Evolutionary conservation across 2,329 filamentous ascomycete species (phyloP).

Genomic region (Sordariomycetes sp.): DNA sequence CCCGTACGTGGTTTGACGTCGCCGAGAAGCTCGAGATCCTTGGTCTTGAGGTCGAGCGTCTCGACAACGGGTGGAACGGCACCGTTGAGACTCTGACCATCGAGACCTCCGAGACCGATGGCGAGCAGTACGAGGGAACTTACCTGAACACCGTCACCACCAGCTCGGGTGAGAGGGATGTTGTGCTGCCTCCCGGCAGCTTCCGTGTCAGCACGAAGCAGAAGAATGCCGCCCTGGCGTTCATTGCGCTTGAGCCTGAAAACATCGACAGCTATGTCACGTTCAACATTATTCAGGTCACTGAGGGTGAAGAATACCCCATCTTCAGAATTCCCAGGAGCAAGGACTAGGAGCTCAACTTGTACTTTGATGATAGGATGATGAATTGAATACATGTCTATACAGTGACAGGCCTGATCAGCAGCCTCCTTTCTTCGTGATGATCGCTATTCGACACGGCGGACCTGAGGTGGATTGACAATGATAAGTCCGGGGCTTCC

Average conservation of each 20-base stretch:
- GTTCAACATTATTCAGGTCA: conserved; percentile 13
- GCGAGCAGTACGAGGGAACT: conserved; percentile 12
- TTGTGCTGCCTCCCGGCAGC: conserved; percentile 14
- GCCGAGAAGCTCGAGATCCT: conserved; percentile 13
- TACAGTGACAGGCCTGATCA: no score
- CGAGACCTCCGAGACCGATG: conserved; percentile 7
- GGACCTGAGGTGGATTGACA: no score
- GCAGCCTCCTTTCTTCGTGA: no score
- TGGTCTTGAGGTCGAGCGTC: conserved; percentile 12
- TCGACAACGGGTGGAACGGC: conserved; percentile 11
- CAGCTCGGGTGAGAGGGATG: conserved; percentile 7
- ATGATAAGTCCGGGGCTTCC: no score
- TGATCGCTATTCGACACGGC: no score
- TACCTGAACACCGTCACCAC: conserved; percentile 13
- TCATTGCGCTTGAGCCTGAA: conserved; percentile 16
- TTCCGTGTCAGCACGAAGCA: conserved; percentile 15
- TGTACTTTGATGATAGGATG: no score
- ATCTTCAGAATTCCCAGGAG: conserved; percentile 10
- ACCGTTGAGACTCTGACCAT: conserved; percentile 14
- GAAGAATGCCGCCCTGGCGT: conserved; percentile 15
- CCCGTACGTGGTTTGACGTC: conserved; percentile 12
- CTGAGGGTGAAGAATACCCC: conserved; percentile 15
- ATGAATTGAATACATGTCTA: no score
- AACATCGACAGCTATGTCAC: conserved; percentile 14
- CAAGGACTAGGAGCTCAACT: not conserved